These are phyloP conservation scores for Ilex asprella DNA, from an alignment of 257 asterid species.

Conservation along the genomic window DNA sequence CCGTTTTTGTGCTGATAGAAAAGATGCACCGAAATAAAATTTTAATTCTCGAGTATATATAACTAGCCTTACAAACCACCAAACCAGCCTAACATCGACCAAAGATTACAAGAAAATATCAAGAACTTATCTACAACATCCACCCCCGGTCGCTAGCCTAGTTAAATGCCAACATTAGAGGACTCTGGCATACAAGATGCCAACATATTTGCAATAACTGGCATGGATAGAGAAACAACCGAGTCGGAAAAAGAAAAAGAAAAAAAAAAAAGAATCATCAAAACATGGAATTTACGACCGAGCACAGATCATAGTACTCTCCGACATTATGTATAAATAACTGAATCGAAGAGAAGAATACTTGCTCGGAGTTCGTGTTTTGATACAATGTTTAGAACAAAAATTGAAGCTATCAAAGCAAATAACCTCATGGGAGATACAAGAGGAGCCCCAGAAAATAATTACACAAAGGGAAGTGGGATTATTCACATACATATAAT, in stretches of 20 bases:
- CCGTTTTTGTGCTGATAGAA: too few relatives aligned
- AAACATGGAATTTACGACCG: not conserved
- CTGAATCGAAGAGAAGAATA: not conserved
- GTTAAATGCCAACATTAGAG: not conserved
- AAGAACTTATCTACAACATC: too few relatives aligned
- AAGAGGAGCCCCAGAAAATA: conserved; percentile 7
- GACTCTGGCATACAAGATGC: not conserved
- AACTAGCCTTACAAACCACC: too few relatives aligned
- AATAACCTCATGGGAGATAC: not conserved
- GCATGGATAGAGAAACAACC: not conserved
- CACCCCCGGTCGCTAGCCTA: too few relatives aligned
- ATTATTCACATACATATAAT: conserved; percentile 20
- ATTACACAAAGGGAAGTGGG: conserved; percentile 10
- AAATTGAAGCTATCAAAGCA: not conserved
- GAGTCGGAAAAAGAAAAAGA: too few relatives aligned
- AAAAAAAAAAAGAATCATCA: too few relatives aligned
- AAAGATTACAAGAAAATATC: too few relatives aligned
- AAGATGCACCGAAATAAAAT: too few relatives aligned
- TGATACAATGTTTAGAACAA: conserved; percentile 8
- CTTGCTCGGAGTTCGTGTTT: not conserved
- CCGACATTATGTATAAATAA: too few relatives aligned
- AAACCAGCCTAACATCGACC: too few relatives aligned
- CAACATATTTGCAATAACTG: not conserved
- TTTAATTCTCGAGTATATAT: too few relatives aligned
- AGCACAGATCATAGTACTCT: not conserved